Conservation (phyloP, 306 rosid species). For the Prunus dulcis region DNA sequence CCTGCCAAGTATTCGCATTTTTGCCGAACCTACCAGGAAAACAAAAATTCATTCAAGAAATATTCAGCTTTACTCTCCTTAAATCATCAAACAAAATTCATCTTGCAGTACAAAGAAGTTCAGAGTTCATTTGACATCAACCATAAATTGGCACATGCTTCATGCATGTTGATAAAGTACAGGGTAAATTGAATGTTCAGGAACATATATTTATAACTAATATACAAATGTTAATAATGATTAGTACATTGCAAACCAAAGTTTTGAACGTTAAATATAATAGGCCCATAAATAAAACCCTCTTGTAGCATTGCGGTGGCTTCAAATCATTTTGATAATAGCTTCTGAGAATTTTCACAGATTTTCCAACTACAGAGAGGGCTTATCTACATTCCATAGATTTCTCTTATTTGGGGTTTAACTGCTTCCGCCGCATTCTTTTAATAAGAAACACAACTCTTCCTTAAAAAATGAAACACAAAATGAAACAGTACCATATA, state of each 20-base stretch:
- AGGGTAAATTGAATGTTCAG: not conserved
- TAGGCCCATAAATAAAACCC: too few species aligned
- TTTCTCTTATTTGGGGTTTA: not conserved
- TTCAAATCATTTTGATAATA: too few species aligned
- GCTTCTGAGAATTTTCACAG: not conserved
- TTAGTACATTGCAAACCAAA: too few species aligned
- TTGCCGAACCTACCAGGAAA: conserved; percentile 59
- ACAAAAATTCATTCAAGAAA: not conserved
- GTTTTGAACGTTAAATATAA: too few species aligned
- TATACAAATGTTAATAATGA: not conserved
- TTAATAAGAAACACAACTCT: too few species aligned
- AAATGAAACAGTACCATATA: not conserved
- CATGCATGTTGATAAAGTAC: not conserved
- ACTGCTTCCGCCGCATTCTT: not conserved
- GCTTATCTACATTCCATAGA: not conserved
- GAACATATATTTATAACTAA: not conserved
- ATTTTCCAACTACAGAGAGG: not conserved
- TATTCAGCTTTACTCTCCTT: not conserved
- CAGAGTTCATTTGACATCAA: not conserved
- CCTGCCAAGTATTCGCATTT: conserved; percentile 76
- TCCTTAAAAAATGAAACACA: not conserved
- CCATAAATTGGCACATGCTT: not conserved
- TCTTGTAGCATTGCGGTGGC: not conserved
- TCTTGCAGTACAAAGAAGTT: not conserved
- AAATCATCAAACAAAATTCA: not conserved